Conservation (phyloP, 495 filamentous ascomycete species). For the Annulohypoxylon maeteangense region DNA sequence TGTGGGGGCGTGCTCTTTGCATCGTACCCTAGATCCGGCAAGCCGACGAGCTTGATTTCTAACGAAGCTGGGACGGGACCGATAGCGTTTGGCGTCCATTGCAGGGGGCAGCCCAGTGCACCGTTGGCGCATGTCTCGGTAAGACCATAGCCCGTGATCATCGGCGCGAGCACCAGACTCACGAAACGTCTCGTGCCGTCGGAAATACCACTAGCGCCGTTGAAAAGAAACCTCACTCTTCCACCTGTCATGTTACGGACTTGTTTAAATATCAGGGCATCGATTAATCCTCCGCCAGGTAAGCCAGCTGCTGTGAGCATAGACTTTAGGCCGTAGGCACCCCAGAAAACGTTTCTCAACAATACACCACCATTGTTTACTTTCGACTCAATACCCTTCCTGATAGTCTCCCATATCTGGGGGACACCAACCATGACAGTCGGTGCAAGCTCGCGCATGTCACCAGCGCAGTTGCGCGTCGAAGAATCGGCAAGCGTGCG, state of each 20-base stretch:
- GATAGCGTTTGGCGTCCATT: conserved; percentile 78
- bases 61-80: conserved; percentile 70
- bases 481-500: conserved; percentile 77
- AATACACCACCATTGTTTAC: conserved; percentile 58
- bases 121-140: conserved; percentile 86
- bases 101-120: conserved; percentile 70
- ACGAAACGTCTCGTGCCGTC: conserved; percentile 80
- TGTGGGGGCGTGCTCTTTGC: conserved; percentile 80
- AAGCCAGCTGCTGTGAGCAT: conserved; percentile 73
- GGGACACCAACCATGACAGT: conserved; percentile 88
- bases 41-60: conserved; percentile 79
- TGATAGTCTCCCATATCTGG: conserved; percentile 79
- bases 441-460: conserved; percentile 82
- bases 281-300: conserved; percentile 76
- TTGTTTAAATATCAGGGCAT: conserved; percentile 80
- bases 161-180: conserved; percentile 75
- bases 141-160: conserved; percentile 87
- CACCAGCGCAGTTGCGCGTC: conserved; percentile 62
- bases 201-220: conserved; percentile 86
- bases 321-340: conserved; percentile 56
- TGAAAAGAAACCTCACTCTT: conserved; percentile 74
- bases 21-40: conserved; percentile 89
- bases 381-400: conserved; percentile 79
- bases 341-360: conserved; percentile 54
- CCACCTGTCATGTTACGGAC: conserved; percentile 80